Conservation (phyloP, 2,329 filamentous ascomycete genomes). For the Cladobotryum protrusum region DNA sequence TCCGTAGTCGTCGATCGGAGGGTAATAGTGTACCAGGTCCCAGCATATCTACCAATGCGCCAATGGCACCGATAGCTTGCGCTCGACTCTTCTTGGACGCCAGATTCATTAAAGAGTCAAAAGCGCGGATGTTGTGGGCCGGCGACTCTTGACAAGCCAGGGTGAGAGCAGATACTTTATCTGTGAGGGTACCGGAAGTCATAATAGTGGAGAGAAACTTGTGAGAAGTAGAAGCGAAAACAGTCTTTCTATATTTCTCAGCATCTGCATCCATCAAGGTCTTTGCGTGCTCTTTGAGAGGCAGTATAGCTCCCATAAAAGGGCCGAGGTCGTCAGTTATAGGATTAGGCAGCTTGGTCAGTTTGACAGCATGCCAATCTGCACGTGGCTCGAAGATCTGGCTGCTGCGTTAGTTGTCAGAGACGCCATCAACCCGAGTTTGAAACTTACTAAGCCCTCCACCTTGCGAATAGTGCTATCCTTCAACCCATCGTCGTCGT, state of each 20-base stretch:
- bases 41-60: constrained; percentile 88
- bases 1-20: constrained; percentile 69
- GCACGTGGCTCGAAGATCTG: constrained; percentile 52
- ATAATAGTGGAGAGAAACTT: constrained; percentile 98
- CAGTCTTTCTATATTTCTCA: constrained; percentile 63
- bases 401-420: constrained; percentile 29
- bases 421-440: constrained; percentile 12
- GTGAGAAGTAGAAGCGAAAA: constrained; percentile 77
- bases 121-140: constrained; percentile 81
- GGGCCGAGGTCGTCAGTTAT: constrained; percentile 39
- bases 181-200: constrained; percentile 89
- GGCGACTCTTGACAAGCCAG: constrained; percentile 94
- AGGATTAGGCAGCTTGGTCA: constrained; percentile 38
- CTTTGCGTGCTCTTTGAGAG: constrained; percentile 63
- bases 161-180: constrained; percentile 93
- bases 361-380: constrained; percentile 48
- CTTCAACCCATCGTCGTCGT: neutral
- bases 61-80: constrained; percentile 86
- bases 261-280: constrained; percentile 73
- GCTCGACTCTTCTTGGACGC: constrained; percentile 92
- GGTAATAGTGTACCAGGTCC: constrained; percentile 84
- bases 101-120: constrained; percentile 75
- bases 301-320: constrained; percentile 38
- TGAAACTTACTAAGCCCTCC: constrained; percentile 29
- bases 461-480: constrained; percentile 20